Conservation (phyloP, 2,329 filamentous ascomycete genomes). For the Mycosphaerelloides madeirae region DNA sequence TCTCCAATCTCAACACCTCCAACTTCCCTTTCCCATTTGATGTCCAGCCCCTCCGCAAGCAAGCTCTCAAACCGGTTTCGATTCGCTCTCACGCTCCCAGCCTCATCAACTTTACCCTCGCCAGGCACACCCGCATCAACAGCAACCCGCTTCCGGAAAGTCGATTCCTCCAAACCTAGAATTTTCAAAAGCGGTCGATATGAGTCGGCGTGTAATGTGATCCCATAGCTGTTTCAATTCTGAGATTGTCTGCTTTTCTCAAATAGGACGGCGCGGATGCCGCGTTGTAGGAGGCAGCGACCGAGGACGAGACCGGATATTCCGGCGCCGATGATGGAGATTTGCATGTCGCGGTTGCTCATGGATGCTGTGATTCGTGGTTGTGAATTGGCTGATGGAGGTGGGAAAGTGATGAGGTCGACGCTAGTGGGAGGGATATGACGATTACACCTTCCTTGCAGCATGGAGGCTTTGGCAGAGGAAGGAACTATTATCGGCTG, state of each 20-base stretch:
- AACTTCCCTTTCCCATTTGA: constrained; percentile 32
- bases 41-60: constrained; percentile 34
- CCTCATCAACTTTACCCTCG: constrained; percentile 18
- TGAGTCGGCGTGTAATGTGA: constrained; percentile 34
- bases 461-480: no score
- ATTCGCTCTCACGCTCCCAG: constrained; percentile 33
- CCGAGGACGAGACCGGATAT: constrained; percentile 42
- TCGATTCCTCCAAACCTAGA: constrained; percentile 30
- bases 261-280: constrained; percentile 33
- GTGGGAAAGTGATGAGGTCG: no score
- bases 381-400: no score
- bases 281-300: constrained; percentile 31
- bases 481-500: no score
- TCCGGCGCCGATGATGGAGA: constrained; percentile 43
- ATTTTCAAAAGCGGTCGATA: constrained; percentile 33
- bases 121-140: constrained; percentile 31
- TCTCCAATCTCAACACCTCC: constrained; percentile 3
- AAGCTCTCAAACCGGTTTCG: constrained; percentile 34
- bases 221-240: constrained; percentile 35
- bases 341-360: constrained; percentile 14
- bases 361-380: no score
- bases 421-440: no score
- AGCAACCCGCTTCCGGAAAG: constrained; percentile 31
- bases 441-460: no score
- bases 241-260: constrained; percentile 28